phyloP scores from a whole-genome alignment of 208 protist species.

The Kentomonas sorsogonicus region DNA sequence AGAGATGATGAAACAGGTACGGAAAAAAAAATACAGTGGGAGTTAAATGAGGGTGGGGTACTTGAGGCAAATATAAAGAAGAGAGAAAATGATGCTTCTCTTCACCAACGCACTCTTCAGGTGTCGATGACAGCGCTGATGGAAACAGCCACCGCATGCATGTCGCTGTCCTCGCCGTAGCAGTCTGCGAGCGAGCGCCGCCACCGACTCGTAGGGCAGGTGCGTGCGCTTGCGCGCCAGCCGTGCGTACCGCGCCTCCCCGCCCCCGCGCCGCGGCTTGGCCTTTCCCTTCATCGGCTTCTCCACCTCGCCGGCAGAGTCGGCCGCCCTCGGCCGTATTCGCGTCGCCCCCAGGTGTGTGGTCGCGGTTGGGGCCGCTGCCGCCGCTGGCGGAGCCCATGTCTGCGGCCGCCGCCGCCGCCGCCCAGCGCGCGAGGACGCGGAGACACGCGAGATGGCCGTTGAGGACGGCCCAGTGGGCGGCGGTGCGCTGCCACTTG shows the following conservation, averaged over 20 bases:
- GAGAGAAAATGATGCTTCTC: slow-evolving; percentile 1
- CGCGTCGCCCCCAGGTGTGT: not conserved
- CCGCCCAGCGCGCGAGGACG: slow-evolving; percentile 17
- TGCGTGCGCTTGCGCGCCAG: slow-evolving; percentile 40
- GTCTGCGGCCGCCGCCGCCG: no score
- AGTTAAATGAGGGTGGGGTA: not conserved
- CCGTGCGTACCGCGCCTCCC: slow-evolving; percentile 21
- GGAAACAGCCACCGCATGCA: slow-evolving; percentile 21
- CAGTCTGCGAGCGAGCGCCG: slow-evolving; percentile 21
- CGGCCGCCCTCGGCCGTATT: not conserved
- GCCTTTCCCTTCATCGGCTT: slow-evolving; percentile 8
- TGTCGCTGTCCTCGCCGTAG: slow-evolving; percentile 9
- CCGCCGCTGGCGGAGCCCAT: no score
- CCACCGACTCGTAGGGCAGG: slow-evolving; percentile 41
- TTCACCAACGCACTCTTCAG: not conserved
- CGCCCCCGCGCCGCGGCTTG: not conserved
- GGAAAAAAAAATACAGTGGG: not conserved
- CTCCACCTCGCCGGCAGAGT: no score
- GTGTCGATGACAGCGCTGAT: no score
- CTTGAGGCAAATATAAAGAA: slow-evolving; percentile 2
- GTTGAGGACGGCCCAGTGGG: slow-evolving; percentile 59
- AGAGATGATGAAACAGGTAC: no score
- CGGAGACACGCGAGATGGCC: slow-evolving; percentile 25
- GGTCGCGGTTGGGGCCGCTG: no score
- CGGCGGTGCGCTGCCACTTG: slow-evolving; percentile 64